A percentile compares a stretch with the other conserved stretches of the same genome.
These are phyloP conservation scores for Zygotorulaspora florentina DNA, from an alignment of 805 yeast genomes.

Conservation along the genomic window DNA sequence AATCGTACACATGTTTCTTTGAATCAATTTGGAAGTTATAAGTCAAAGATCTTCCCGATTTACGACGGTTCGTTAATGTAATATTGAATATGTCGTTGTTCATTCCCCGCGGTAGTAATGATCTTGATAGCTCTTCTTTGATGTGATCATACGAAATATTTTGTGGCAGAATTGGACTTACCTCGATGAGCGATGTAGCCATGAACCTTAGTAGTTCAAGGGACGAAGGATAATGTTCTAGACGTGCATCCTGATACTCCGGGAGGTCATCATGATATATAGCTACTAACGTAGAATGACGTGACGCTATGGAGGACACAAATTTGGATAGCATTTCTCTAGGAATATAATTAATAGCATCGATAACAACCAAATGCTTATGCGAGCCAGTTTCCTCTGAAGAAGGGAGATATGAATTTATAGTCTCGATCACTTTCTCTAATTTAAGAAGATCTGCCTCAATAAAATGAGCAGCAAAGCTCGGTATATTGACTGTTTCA, in stretches of 20 bases:
- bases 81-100: constrained; percentile 48
- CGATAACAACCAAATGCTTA: constrained; percentile 53
- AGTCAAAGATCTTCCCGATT: constrained; percentile 73
- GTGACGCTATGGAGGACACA: constrained; percentile 47
- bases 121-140: constrained; percentile 36
- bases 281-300: constrained; percentile 44
- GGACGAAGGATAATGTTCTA: constrained; percentile 49
- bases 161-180: constrained; percentile 42
- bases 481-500: constrained; percentile 57
- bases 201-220: constrained; percentile 56
- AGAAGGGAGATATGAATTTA: constrained; percentile 24
- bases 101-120: constrained; percentile 49
- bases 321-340: constrained; percentile 45
- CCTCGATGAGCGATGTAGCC: constrained; percentile 68
- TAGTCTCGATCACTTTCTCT: constrained; percentile 16
- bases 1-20: constrained; percentile 39
- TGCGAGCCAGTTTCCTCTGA: constrained; percentile 16
- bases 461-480: constrained; percentile 45
- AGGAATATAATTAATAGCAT: constrained; percentile 60
- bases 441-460: constrained; percentile 38
- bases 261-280: constrained; percentile 45
- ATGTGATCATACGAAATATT: constrained; percentile 46
- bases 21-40: constrained; percentile 54
- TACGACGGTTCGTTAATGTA: constrained; percentile 63
- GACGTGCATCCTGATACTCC: constrained; percentile 26